Evolutionary conservation across 106 monocot species (phyloP).

Genomic region (Dioscorea zingiberensis): DNA sequence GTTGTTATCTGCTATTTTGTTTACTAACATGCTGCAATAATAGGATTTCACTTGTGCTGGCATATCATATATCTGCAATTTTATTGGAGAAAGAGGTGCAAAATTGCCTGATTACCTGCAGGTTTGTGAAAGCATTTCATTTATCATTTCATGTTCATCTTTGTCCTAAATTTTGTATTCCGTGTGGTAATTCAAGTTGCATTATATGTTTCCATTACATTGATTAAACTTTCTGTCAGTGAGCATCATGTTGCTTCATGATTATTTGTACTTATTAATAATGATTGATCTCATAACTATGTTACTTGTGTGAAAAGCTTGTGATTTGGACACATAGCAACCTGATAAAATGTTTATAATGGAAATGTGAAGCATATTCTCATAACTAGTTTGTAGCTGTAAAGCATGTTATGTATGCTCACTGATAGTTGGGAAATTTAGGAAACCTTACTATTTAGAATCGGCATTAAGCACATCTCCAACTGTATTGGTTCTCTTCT

Average conservation of each 20-base stretch:
- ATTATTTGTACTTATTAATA: not conserved
- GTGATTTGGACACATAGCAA: too few relatives aligned
- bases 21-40: conserved; percentile 1
- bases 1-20: not conserved
- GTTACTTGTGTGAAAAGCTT: not conserved
- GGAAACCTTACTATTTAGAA: too few relatives aligned
- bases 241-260: not conserved
- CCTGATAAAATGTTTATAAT: too few relatives aligned
- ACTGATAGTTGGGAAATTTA: too few relatives aligned
- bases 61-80: conserved; percentile 49
- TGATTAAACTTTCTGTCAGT: not conserved
- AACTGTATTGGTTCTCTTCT: not conserved
- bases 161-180: not conserved
- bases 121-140: conserved; percentile 17
- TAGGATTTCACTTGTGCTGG: conserved; percentile 59
- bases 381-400: too few relatives aligned
- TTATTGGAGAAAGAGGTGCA: conserved; percentile 40
- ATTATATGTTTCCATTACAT: not conserved
- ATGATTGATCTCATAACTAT: not conserved
- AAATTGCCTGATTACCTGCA: conserved; percentile 46
- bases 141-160: not conserved
- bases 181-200: not conserved
- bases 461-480: too few relatives aligned
- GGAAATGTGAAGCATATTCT: too few relatives aligned
- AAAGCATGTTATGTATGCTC: too few relatives aligned